These are phyloP conservation scores for Cyclotella kingstonii DNA, from an alignment of 108 stramenopile species.

Conservation along the genomic window DNA sequence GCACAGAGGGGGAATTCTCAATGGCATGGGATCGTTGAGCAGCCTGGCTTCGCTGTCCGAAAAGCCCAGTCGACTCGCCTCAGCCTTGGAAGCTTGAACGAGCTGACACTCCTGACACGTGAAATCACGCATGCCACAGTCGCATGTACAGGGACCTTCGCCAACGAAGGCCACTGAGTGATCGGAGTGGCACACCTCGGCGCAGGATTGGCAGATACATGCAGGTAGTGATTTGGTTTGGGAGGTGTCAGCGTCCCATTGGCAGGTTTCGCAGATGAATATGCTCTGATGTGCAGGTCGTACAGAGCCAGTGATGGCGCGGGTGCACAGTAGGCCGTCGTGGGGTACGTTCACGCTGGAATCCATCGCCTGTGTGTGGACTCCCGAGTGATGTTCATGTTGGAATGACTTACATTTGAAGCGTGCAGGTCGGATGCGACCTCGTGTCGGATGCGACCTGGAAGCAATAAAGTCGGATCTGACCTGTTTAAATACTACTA, in stretches of 20 bases:
- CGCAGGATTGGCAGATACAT: conserved; percentile 77
- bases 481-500: no score
- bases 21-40: conserved; percentile 13
- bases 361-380: no score
- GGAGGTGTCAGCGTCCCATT: conserved; percentile 13
- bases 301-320: conserved; percentile 53
- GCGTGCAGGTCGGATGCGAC: no score
- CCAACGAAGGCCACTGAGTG: conserved; percentile 61
- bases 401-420: no score
- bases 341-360: no score
- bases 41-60: not conserved
- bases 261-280: conserved; percentile 51
- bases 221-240: not conserved
- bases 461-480: no score
- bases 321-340: conserved; percentile 48
- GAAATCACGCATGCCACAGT: conserved; percentile 48
- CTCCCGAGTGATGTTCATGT: no score
- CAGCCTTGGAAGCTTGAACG: conserved; percentile 1
- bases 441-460: no score
- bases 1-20: not conserved
- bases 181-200: conserved; percentile 53
- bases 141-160: conserved; percentile 71
- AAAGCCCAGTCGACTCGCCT: conserved; percentile 7
- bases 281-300: conserved; percentile 57
- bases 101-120: not conserved